Evolutionary conservation across 768 basidiomycete species (phyloP), one percentile per base, ranked within the genome.

Genomic region (Cystofilobasidium ferigula): DNA sequence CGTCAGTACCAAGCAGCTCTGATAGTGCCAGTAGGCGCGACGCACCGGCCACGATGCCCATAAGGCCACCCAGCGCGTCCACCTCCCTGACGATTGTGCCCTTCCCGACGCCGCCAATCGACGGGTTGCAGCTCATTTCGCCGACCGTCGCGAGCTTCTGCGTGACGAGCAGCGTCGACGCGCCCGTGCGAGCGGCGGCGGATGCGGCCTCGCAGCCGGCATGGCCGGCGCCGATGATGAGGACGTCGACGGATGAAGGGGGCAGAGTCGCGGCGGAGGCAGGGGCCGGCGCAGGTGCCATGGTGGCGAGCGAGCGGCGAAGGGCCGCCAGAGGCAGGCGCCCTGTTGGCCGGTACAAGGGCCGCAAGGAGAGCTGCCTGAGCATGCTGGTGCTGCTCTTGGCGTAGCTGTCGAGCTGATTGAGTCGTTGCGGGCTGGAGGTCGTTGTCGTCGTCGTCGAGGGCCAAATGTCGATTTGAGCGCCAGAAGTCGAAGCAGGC

Each of bases 171-270:
- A 90, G 71, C 0, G 89, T 92, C 69, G 81, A 80, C 2, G 90
- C 89, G 1, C 91, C 89, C 0, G 86, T 82, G 53, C 91, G 80
- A 0, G 91, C 89, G 20, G 90, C 81, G 2, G 86, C 91, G 7
- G 89, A 83, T 0, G 91, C 90, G 0, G 91, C 91, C 74, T 94
- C 91, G 71, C 88, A 90, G 1, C 91, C 91, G 35, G 91, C 91
- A 78, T 94, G 91, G 4, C 91, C 91, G 4, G 87, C 91, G 32
- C 91, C 91, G 70, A 94, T 88, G 35, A 94, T 81, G 71, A 89
- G 36, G n/a, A 67, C 65, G 35, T 67, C 65, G 53, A 36, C 60
- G 24, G 62, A 38, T 14, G 35, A 3, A 5, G 62, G 53, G 3
- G 61, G 61, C 13, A 47, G 61, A 8, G 51, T 14, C 3, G 61